Conservation (phyloP, 2,329 filamentous ascomycete species). For the Colletotrichum euphorbiae region DNA sequence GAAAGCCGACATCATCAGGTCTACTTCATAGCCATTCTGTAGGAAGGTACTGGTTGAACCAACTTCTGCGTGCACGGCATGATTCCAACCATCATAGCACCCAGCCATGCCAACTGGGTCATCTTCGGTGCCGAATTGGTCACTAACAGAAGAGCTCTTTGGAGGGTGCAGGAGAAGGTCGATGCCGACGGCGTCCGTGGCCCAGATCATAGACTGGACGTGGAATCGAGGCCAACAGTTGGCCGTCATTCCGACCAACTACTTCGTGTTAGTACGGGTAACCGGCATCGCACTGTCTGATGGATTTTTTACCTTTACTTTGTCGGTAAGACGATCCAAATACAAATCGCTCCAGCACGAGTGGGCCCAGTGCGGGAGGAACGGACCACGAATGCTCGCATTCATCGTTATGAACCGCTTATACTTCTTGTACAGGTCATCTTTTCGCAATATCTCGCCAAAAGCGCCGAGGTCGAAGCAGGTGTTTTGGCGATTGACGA, state of each 20-base stretch:
- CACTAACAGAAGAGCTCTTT: conserved; percentile 35
- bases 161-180: conserved; percentile 49
- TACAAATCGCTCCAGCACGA: conserved; percentile 53
- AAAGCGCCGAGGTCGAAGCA: conserved; percentile 52
- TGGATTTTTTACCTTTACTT: conserved; percentile 45
- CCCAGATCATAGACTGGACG: conserved; percentile 53
- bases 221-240: conserved; percentile 51
- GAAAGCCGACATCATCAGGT: conserved; percentile 49
- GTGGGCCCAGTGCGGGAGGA: conserved; percentile 49
- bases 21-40: conserved; percentile 49
- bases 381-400: conserved; percentile 51
- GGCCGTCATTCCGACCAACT: conserved; percentile 53
- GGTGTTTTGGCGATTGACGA: conserved; percentile 47
- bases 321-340: conserved; percentile 46
- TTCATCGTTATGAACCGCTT: conserved; percentile 52
- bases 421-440: conserved; percentile 50
- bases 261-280: neutral
- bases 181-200: conserved; percentile 54
- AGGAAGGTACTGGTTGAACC: conserved; percentile 46
- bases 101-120: conserved; percentile 46
- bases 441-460: conserved; percentile 49
- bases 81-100: conserved; percentile 46
- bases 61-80: conserved; percentile 49
- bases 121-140: conserved; percentile 43
- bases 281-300: neutral